phyloP scores from a whole-genome alignment of 2,329 filamentous ascomycete species.

The Trichoderma citrinoviride region DNA sequence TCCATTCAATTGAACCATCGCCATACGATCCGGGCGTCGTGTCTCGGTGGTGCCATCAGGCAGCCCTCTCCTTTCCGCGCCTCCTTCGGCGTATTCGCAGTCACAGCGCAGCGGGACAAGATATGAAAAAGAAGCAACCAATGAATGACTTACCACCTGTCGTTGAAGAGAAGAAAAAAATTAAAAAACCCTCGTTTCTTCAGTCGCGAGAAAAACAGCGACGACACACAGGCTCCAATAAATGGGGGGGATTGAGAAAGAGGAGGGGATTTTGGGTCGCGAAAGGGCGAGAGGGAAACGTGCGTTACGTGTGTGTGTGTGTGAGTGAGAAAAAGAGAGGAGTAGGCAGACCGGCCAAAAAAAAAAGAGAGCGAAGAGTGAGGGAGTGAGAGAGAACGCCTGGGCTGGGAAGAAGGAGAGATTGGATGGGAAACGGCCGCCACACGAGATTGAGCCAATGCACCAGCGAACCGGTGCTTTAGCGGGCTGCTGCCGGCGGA shows the following conservation, averaged over 20 bases:
- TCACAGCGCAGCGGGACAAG: background rate
- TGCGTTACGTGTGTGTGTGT: conserved; percentile 13
- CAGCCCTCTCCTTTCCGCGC: background rate
- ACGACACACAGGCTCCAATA: conserved; percentile 19
- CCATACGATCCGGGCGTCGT: background rate
- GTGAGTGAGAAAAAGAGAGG: conserved; percentile 4
- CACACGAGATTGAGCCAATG: background rate
- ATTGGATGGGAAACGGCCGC: conserved; percentile 12
- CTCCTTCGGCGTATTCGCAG: background rate
- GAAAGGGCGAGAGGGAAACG: conserved; percentile 11
- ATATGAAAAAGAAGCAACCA: background rate
- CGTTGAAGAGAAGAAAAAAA: background rate
- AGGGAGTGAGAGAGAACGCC: conserved; percentile 16
- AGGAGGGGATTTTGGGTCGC: conserved; percentile 11
- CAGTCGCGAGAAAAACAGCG: conserved; percentile 14
- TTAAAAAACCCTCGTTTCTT: background rate
- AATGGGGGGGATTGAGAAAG: background rate
- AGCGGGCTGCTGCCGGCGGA: conserved; percentile 15
- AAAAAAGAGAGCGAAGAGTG: conserved; percentile 1
- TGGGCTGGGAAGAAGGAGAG: background rate
- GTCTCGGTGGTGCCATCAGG: background rate
- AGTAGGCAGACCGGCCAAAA: background rate
- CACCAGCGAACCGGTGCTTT: background rate
- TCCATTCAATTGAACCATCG: conserved; percentile 5
- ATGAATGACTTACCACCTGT: conserved; percentile 14